Conservation (phyloP, 208 protist genomes). For the Vickermania spadyakhi region DNA sequence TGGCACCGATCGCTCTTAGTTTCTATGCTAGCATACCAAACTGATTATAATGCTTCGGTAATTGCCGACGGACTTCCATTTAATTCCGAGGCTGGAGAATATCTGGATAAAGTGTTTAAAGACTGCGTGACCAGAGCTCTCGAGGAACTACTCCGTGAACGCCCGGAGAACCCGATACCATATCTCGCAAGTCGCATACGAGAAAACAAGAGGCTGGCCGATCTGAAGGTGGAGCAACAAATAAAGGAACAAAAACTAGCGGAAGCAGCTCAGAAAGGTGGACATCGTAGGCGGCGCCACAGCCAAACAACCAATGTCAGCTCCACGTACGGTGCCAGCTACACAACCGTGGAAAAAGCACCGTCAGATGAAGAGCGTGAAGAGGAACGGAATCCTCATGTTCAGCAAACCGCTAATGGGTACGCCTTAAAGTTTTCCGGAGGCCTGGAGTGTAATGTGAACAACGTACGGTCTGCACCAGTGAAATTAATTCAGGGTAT, state of each 20-base stretch:
- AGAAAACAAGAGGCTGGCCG: conserved; percentile 5
- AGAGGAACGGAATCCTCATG: not conserved
- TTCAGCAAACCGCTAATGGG: not conserved
- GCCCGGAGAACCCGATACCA: conserved; percentile 35
- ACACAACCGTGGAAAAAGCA: not conserved
- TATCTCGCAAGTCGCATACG: conserved; percentile 38
- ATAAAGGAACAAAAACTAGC: conserved; percentile 1
- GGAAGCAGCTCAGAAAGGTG: not conserved
- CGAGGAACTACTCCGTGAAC: conserved; percentile 30
- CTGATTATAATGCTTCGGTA: conserved; percentile 12
- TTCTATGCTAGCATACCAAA: conserved; percentile 13
- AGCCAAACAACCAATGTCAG: not conserved
- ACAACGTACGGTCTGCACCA: not conserved
- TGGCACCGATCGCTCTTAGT: too few species aligned
- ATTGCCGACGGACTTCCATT: conserved; percentile 9
- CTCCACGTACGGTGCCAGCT: not conserved
- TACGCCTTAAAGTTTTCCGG: not conserved
- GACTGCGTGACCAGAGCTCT: conserved; percentile 32
- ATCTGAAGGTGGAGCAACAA: conserved; percentile 1
- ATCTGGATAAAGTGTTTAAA: conserved; percentile 47
- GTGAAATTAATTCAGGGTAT: not conserved
- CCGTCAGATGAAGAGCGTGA: not conserved
- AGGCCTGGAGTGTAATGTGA: not conserved
- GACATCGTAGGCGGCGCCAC: not conserved
- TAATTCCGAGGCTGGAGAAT: conserved; percentile 11